Evolutionary conservation across 2,329 filamentous ascomycete genomes (phyloP).

Genomic region (Fusarium fracticaudum): DNA sequence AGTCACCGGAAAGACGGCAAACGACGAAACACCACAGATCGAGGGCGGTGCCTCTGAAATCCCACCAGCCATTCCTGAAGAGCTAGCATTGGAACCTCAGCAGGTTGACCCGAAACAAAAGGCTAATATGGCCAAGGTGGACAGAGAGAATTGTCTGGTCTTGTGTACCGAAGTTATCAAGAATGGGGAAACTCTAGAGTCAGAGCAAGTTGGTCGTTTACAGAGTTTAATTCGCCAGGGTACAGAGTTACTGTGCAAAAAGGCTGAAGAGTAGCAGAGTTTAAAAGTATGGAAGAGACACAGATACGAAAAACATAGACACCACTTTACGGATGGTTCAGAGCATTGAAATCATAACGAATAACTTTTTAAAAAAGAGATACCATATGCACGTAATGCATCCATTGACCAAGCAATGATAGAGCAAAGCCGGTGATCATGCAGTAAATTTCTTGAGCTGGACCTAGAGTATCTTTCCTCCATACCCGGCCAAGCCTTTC

Average conservation of each 20-base stretch:
- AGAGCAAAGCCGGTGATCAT: constrained; percentile 52
- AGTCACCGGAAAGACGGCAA: constrained; percentile 55
- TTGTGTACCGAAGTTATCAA: constrained; percentile 65
- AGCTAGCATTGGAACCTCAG: constrained; percentile 57
- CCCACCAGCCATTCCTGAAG: constrained; percentile 42
- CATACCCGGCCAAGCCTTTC: constrained; percentile 49
- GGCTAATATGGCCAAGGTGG: constrained; percentile 59
- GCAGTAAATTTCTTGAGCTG: constrained; percentile 55
- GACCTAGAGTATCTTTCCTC: constrained; percentile 53
- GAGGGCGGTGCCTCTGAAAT: constrained; percentile 22
- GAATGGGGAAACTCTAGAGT: constrained; percentile 53
- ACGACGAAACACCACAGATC: constrained; percentile 31
- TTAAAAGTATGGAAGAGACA: background rate
- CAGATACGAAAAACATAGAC: background rate
- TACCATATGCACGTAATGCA: constrained; percentile 38
- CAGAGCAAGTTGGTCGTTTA: constrained; percentile 53
- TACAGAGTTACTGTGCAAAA: constrained; percentile 53
- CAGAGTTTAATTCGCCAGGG: constrained; percentile 62
- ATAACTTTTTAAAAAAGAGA: constrained; percentile 36
- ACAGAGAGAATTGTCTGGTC: constrained; percentile 70
- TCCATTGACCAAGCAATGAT: constrained; percentile 46
- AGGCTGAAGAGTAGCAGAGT: constrained; percentile 17
- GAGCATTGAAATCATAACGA: constrained; percentile 13
- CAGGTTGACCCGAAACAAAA: constrained; percentile 56
- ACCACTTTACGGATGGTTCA: background rate